These are phyloP conservation scores for Violaceomyces palustris DNA, from an alignment of 1,284 basidiomycete species.

Conservation along the genomic window DNA sequence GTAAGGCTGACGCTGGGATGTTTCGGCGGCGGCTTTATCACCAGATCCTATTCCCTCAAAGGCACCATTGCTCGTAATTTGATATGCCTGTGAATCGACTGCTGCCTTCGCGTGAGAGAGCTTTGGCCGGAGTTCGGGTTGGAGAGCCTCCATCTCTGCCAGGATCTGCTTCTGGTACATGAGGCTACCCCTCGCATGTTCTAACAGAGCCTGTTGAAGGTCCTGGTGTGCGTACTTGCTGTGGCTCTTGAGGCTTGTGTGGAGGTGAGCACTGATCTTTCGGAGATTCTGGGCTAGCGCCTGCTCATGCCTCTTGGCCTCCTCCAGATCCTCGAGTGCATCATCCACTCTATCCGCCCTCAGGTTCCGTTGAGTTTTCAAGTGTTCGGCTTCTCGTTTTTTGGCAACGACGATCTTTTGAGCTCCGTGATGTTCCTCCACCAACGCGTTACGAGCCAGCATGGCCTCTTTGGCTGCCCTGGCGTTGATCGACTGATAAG, in stretches of 20 bases:
- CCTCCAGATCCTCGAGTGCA: constrained; percentile 38
- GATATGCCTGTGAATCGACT: neutral
- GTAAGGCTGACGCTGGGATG: neutral
- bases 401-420: constrained; percentile 32
- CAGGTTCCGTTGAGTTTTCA: constrained; percentile 24
- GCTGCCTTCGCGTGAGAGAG: constrained; percentile 2
- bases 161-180: constrained; percentile 19
- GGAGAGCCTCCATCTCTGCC: constrained; percentile 25
- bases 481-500: constrained; percentile 43
- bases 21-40: neutral
- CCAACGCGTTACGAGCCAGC: constrained; percentile 43
- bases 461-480: constrained; percentile 42
- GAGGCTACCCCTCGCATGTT: constrained; percentile 35
- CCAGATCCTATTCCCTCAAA: constrained; percentile 7
- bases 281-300: constrained; percentile 29
- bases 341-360: constrained; percentile 37
- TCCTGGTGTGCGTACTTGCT: constrained; percentile 42
- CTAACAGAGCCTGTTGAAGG: constrained; percentile 31
- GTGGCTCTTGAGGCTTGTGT: constrained; percentile 35
- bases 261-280: constrained; percentile 27
- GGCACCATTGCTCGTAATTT: neutral
- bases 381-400: constrained; percentile 35
- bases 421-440: constrained; percentile 42
- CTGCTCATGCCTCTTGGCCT: constrained; percentile 32
- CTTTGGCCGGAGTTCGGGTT: constrained; percentile 7